Conservation (phyloP, 768 basidiomycete genomes). For the Amanita exitialis region DNA sequence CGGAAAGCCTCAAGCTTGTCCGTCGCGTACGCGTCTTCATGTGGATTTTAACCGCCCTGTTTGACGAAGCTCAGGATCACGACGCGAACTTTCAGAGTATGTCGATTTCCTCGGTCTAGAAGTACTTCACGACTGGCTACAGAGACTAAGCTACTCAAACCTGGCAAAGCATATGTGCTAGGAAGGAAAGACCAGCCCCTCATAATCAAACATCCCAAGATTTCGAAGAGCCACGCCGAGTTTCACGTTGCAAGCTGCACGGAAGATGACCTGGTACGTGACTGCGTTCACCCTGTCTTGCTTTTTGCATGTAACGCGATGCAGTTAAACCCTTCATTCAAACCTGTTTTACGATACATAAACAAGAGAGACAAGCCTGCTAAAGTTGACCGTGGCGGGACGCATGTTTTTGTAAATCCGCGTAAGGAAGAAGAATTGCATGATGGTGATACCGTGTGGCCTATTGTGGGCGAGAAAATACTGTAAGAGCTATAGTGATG, state of each 20-base stretch:
- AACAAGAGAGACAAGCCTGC: constrained; percentile 36
- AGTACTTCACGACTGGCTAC: not conserved
- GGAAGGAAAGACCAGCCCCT: constrained; percentile 50
- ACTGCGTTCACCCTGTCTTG: constrained; percentile 2
- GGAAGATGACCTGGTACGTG: constrained; percentile 43
- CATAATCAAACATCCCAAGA: constrained; percentile 45
- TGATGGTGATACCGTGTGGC: constrained; percentile 24
- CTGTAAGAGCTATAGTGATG: not conserved
- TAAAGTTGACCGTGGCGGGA: constrained; percentile 28
- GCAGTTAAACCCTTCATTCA: constrained; percentile 40
- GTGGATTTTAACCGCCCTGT: constrained; percentile 49
- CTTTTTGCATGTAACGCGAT: not conserved
- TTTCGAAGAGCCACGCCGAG: constrained; percentile 52
- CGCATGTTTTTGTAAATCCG: constrained; percentile 23
- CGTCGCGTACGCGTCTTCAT: constrained; percentile 26
- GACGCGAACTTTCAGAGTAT: constrained; percentile 31
- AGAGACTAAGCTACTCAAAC: constrained; percentile 51
- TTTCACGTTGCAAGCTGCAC: constrained; percentile 46
- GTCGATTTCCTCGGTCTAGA: constrained; percentile 7
- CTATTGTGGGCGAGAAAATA: not conserved
- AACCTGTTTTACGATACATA: constrained; percentile 38
- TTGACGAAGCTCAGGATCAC: constrained; percentile 29
- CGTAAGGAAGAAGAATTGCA: constrained; percentile 30
- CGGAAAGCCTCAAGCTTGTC: too few species aligned
- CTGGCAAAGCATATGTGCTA: constrained; percentile 40